A percentile compares a stretch with the other conserved stretches of the same genome.
These are phyloP conservation scores for Blastobotrys persicus DNA, from an alignment of 1,139 yeast genomes.

Conservation along the genomic window DNA sequence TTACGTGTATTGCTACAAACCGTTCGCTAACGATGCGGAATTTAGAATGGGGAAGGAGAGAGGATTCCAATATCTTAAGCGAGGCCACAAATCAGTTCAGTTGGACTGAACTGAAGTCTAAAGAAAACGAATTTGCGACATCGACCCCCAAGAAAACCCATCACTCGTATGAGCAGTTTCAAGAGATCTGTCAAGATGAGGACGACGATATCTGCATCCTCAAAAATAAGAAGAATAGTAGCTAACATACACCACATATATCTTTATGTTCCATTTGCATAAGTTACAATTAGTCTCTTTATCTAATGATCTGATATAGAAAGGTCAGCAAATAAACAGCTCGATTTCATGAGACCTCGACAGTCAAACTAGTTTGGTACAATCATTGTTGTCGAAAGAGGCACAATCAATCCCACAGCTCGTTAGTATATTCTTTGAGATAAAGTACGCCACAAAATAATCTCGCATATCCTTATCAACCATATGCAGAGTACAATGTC, in stretches of 20 bases:
- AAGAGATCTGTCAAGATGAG: neutral
- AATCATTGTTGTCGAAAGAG: no score
- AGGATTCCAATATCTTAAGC: neutral
- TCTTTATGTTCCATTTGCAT: no score
- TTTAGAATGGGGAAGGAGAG: neutral
- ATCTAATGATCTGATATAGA: no score
- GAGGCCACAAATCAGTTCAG: neutral
- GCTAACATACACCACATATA: neutral
- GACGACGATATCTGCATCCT: conserved; percentile 6
- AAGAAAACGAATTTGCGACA: neutral
- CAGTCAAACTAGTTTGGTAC: no score
- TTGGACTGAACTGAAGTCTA: neutral
- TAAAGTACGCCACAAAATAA: no score
- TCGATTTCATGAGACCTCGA: no score
- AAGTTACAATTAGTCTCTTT: no score
- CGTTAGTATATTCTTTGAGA: no score
- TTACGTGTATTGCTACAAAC: neutral
- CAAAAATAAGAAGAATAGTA: neutral
- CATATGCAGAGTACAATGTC: neutral
- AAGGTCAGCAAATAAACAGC: no score
- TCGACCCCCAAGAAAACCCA: conserved; percentile 1
- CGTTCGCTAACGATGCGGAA: neutral
- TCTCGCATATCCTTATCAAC: no score
- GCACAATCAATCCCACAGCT: no score
- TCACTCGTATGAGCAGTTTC: neutral